Evolutionary conservation across 106 monocot genomes (phyloP), one percentile per base, ranked within the genome.

Genomic region (Dendrobium officinale): DNA sequence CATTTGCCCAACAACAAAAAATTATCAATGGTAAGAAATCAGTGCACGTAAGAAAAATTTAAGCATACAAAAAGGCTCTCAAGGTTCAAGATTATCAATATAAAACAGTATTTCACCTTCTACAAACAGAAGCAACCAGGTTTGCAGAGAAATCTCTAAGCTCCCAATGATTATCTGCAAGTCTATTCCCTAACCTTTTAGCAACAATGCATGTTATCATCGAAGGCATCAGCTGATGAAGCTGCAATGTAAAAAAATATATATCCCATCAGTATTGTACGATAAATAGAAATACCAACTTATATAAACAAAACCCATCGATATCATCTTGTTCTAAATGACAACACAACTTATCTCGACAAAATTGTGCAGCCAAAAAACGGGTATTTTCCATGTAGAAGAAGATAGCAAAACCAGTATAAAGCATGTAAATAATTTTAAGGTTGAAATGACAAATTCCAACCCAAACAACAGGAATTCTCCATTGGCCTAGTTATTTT

Each of bases 171-270:
- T 95, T 91, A 84, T 99, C 99, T 48, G 91, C 81, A 77, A 95
- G 81, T 79, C 86, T 86, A 67, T 90, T 81, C 54, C 99, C 99
- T 82, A 99, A 80, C 77, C 83, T 91, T 90, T 95, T 99, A 56
- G 99, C 91, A 55, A 99, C 99, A 86, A 99, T 78, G 87, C 99
- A 99, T 33, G 99, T 99, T 83, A 99, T 91, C 55, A 99, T 93
- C 19, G 99, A 91, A 58, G 99, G 99, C 99, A 99, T 99, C 79
- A 99, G 67, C 86, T 99, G 95, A 93, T 97, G 96, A 79, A 97
- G 85, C 96, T 97, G 92, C 70, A 84, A 26, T 61, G 72, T 27
- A 83, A 74, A 83, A 13, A 48, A 59, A 27, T 80, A 79, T 9
- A 75, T 19, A 26, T 24, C 10, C 47, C 47, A 55, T 77, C 54